Conservation (phyloP, 345 rosid genomes). For the Aquilaria malaccensis region DNA sequence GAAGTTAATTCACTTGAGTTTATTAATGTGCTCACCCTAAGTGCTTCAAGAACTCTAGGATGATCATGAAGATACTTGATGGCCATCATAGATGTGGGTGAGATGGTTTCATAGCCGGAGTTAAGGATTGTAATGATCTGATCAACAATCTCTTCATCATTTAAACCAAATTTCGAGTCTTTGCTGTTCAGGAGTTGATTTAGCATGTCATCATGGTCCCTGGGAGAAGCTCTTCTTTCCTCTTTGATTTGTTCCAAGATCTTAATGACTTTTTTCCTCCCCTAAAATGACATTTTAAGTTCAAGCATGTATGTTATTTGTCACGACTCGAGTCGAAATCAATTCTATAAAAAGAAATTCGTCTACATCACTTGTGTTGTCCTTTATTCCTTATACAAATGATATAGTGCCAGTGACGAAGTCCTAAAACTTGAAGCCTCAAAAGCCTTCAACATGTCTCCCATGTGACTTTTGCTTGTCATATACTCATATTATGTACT, state of each 20-base stretch:
- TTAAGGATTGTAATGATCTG: constrained; percentile 64
- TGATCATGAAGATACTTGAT: constrained; percentile 71
- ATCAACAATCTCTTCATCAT: constrained; percentile 66
- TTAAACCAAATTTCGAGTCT: constrained; percentile 33
- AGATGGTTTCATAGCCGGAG: constrained; percentile 81
- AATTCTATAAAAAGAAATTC: too few species aligned
- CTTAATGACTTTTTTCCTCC: constrained; percentile 42
- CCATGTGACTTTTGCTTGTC: too few species aligned
- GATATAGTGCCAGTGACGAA: too few species aligned
- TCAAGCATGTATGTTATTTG: too few species aligned
- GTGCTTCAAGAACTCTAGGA: constrained; percentile 53
- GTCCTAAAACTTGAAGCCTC: too few species aligned
- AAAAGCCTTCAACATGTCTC: too few species aligned
- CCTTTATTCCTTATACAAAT: too few species aligned
- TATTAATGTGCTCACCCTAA: constrained; percentile 40
- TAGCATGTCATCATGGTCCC: constrained; percentile 52
- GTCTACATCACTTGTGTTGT: too few species aligned
- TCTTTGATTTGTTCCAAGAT: constrained; percentile 36
- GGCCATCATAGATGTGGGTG: constrained; percentile 79
- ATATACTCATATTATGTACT: too few species aligned
- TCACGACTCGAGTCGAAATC: too few species aligned
- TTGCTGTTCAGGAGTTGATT: constrained; percentile 43
- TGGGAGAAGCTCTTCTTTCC: constrained; percentile 46
- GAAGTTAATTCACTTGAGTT: too few species aligned
- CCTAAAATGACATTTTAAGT: constrained; percentile 22